Base-by-base conservation (phyloP, 192 early-diverging fungal genomes). In the Podila minutissima region DNA sequence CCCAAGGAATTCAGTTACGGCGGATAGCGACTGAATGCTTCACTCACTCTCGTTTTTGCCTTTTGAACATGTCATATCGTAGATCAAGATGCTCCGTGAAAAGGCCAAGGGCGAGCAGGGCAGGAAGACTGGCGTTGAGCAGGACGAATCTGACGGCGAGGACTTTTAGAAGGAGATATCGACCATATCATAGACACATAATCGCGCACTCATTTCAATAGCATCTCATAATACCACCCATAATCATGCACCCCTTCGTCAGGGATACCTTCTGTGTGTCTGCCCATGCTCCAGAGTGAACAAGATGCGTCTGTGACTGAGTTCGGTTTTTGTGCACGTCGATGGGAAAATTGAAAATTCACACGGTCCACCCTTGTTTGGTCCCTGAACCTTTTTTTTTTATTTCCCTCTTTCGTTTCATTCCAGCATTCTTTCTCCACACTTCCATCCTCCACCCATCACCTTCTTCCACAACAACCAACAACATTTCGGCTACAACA, bases 21-120 rank as follows among this genome's bases (percentile, higher is more conserved):
- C 3, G 15, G 15, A 11, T 17, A 15, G 41, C 12, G 7, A 46
- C 41, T 17, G 4, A 46, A 15, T 15, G 41, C 41, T 12, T 15
- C 41, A 3, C 41, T 41, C 12, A 41, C 38, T 46, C 24, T 46
- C 6, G 31, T 11, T 31, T 31, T 31, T 29, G 12, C 15, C 31
- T n/a, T 4, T 41, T 0, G 32, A 41, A 24, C 13, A 0, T 28
- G 28, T 26, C 51, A 20, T 22, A 28, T 13, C 9, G 0, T 72
- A 79, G 75, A 79, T 79, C 75, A 79, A 79, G 64, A 28, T 46
- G 31, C 75, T 79, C 20, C 75, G 75, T n/a, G 69, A 41, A 51
- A 71, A 53, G 61, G 51, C 59, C 5, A 59, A 41, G 53, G 70
- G 75, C 20, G 70, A 63, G 1, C 32, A 61, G 28, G 50, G 59